These are phyloP conservation scores for Arthroderma uncinatum DNA, from an alignment of 2,329 filamentous ascomycete species.

Conservation along the genomic window DNA sequence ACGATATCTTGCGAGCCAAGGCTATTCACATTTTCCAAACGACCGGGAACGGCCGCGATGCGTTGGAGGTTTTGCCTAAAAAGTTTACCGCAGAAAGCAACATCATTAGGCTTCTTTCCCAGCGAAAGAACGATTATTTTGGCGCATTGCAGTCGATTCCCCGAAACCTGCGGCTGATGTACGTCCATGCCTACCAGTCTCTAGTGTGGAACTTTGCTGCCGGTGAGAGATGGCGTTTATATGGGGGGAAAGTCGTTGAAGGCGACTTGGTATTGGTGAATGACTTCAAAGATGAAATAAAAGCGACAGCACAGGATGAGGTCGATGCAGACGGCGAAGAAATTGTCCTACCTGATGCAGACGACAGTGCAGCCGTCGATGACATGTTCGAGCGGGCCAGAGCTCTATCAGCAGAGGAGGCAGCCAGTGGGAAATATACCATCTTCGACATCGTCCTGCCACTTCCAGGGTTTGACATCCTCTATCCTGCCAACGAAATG, in stretches of 20 bases:
- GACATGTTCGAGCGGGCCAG: constrained; percentile 59
- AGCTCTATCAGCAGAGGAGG: constrained; percentile 65
- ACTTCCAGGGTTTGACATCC: constrained; percentile 78
- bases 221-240: constrained; percentile 66
- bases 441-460: constrained; percentile 87
- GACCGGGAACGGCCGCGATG: constrained; percentile 47
- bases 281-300: constrained; percentile 37
- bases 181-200: constrained; percentile 92
- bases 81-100: constrained; percentile 71
- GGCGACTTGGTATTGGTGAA: constrained; percentile 71
- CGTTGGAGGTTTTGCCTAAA: constrained; percentile 58
- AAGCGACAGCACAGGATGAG: constrained; percentile 22
- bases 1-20: constrained; percentile 67
- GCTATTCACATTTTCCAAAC: constrained; percentile 65
- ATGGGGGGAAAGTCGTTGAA: constrained; percentile 62
- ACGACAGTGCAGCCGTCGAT: constrained; percentile 44
- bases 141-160: constrained; percentile 73
- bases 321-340: constrained; percentile 54
- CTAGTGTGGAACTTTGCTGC: constrained; percentile 84
- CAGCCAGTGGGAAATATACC: constrained; percentile 59
- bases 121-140: constrained; percentile 55
- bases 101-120: constrained; percentile 64
- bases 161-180: constrained; percentile 78
- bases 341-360: constrained; percentile 49
- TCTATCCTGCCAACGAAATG: constrained; percentile 74